Evolutionary conservation across 345 rosid species (phyloP).

Genomic region (Raphanus sativus): DNA sequence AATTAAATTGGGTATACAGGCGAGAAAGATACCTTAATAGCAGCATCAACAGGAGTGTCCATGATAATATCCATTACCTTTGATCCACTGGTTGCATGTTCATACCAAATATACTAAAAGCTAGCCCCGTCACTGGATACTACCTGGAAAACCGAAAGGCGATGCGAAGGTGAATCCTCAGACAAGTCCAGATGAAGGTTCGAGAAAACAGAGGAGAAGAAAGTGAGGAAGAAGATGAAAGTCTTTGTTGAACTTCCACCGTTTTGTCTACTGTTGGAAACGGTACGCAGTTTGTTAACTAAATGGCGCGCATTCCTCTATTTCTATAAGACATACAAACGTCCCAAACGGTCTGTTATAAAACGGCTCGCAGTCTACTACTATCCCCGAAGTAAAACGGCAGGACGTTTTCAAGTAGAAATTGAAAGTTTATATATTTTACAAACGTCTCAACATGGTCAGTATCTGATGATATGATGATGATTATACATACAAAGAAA

Average conservation of each 20-base stretch:
- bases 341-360: background rate
- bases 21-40: slow-evolving; percentile 48
- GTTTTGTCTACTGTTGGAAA: background rate
- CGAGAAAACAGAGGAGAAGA: background rate
- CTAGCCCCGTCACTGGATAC: background rate
- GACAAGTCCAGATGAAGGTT: background rate
- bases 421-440: background rate
- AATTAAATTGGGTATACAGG: background rate
- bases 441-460: slow-evolving; percentile 3
- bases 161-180: background rate
- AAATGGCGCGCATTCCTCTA: background rate
- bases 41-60: slow-evolving; percentile 52
- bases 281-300: background rate
- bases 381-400: background rate
- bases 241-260: background rate
- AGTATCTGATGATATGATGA: background rate
- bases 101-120: background rate
- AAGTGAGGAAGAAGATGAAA: background rate
- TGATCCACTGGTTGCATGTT: background rate
- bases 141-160: background rate
- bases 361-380: background rate
- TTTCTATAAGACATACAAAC: background rate
- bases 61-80: slow-evolving; percentile 35
- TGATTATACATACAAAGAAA: background rate
- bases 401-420: background rate